phyloP scores from a whole-genome alignment of 208 protist genomes.

The Trypanosoma cruzi region DNA sequence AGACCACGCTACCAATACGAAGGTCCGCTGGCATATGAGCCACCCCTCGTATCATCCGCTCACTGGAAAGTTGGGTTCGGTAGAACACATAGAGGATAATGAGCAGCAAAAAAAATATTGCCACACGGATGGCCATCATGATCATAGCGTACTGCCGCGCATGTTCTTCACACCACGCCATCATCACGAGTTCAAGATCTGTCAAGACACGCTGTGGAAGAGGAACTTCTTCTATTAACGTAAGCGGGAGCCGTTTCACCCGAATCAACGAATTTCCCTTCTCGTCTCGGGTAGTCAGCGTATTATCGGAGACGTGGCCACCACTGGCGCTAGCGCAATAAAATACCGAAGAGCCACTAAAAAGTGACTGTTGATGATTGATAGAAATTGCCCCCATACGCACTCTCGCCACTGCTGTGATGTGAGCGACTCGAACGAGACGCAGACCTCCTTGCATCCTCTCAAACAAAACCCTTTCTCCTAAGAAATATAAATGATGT shows the following conservation, averaged over 20 bases:
- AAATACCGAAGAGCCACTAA: slow-evolving; percentile 17
- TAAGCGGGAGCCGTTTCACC: slow-evolving; percentile 69
- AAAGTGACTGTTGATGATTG: slow-evolving; percentile 4
- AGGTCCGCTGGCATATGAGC: slow-evolving; percentile 84
- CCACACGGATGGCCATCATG: slow-evolving; percentile 54
- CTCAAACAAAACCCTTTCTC: slow-evolving; percentile 8
- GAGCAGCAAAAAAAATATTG: slow-evolving; percentile 70
- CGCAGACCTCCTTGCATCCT: slow-evolving; percentile 1
- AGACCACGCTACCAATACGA: slow-evolving; percentile 87
- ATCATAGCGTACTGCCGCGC: slow-evolving; percentile 77
- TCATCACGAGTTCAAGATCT: slow-evolving; percentile 87
- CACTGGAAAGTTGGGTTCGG: slow-evolving; percentile 71
- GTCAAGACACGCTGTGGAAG: slow-evolving; percentile 74
- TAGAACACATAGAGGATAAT: slow-evolving; percentile 89
- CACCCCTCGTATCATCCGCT: slow-evolving; percentile 80
- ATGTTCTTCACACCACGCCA: slow-evolving; percentile 90
- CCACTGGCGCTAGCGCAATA: neutral
- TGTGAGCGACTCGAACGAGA: slow-evolving; percentile 1
- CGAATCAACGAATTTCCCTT: slow-evolving; percentile 68
- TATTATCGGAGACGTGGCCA: slow-evolving; percentile 23
- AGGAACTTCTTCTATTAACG: slow-evolving; percentile 85
- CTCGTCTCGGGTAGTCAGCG: slow-evolving; percentile 64
- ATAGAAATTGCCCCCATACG: neutral
- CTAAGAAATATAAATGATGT: slow-evolving; percentile 12
- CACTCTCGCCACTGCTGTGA: neutral